Evolutionary conservation across 208 protist species (phyloP).

Genomic region (Pavlovales sp.): DNA sequence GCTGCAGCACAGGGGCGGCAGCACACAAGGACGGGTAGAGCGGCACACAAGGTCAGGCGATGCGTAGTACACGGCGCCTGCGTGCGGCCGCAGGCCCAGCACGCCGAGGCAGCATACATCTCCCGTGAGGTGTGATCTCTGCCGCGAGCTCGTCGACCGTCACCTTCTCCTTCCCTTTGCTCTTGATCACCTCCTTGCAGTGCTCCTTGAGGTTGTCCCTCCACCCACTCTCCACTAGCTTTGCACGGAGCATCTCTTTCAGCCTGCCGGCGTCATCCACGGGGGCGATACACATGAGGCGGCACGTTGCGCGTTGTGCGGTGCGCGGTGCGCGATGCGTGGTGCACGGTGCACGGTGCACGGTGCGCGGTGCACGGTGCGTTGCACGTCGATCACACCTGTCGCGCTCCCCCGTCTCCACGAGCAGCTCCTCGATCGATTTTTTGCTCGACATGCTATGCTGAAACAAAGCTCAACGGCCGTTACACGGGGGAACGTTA

Average conservation of each 20-base stretch:
- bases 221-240: conserved; percentile 41
- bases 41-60: neutral
- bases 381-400: too few relatives aligned
- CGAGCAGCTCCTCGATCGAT: neutral
- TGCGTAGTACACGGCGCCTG: too few relatives aligned
- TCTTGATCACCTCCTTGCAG: conserved; percentile 41
- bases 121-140: conserved; percentile 34
- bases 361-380: too few relatives aligned
- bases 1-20: neutral
- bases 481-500: too few relatives aligned
- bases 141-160: conserved; percentile 34
- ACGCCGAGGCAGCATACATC: neutral
- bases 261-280: conserved; percentile 21
- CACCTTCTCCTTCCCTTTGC: conserved; percentile 32
- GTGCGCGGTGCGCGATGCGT: too few relatives aligned
- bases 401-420: neutral
- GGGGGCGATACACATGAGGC: too few relatives aligned
- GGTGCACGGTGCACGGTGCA: too few relatives aligned
- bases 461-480: too few relatives aligned
- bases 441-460: too few relatives aligned
- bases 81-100: too few relatives aligned
- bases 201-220: conserved; percentile 44
- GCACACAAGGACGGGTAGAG: neutral
- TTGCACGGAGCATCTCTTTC: conserved; percentile 39
- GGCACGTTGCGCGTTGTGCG: too few relatives aligned